Base-by-base conservation (phyloP, 805 yeast species). In the Saturnispora sanitii region DNA sequence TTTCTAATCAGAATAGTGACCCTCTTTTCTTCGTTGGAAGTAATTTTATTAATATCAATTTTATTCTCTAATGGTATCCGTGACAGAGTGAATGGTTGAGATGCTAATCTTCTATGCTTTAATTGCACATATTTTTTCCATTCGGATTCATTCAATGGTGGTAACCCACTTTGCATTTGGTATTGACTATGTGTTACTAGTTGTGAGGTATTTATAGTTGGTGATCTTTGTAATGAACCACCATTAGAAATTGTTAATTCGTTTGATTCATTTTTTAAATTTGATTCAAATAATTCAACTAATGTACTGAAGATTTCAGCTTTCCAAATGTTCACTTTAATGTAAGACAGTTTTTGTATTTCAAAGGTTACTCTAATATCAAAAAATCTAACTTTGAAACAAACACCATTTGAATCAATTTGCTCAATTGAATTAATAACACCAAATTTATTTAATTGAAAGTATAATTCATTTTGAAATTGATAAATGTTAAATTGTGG, bases 1-100 rank as follows among this genome's bases (percentile, higher is more conserved):
- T 73, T 73, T 40, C 74, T 62, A 26, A 73, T 61, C 78, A 73
- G 71, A 30, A 73, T 50, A 0, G 78, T 72, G 8, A 65, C 66
- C 29, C 78, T 57, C 28, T 58, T 56, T 45, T 73, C 77, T 27
- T 48, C 44, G 1, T 74, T 74, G 4, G 47, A 38, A 12, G 57
- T 54, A 36, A 71, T 70, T n/a, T 60, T 56, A 4, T 49, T 53
- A 18, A 71, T 53, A 44, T 68, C 64, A 19, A 70, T 67, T 30
- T 52, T 53, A 41, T 68, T 67, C 35, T 58, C 57, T 40, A 35
- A 47, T 33, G 40, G 67, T 53, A 46, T 58, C 49, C 20, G 41
- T 37, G 49, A 35, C 51, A 51, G 37, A 40, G 54, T 48, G 31
- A 46, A 48, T 2, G 57, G 56, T 15, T 45, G 20, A 4, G 57